Base-by-base conservation (phyloP, 306 rosid species). In the Cucumis hystrix region DNA sequence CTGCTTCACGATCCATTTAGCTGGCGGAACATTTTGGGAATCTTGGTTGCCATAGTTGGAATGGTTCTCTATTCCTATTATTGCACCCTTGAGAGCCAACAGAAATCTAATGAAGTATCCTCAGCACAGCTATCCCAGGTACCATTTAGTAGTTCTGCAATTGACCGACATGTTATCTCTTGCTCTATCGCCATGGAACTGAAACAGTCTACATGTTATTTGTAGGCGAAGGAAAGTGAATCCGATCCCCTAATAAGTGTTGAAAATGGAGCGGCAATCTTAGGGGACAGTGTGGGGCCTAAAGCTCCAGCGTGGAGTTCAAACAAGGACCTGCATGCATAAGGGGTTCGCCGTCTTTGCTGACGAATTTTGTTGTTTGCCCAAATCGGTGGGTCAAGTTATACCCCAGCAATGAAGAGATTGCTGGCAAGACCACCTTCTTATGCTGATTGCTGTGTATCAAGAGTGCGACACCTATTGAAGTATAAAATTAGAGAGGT, bases 11-110 rank as follows among this genome's bases (percentile, higher is more conserved):
- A 94, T 74, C 98, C 98, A 63, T 90, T 94, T 81, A 86, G 89
- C 85, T 94, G 97, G 98, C 88, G 91, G 83, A 94, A 94, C 86
- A 90, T 94, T 75, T 69, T 92, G 56, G 98, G 98, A 40, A 94
- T 94, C 76, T 9, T 85, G 61, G 63, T 94, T 75, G 98, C 98
- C 79, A 72, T 94, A 80, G 61, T 87, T 59, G 98, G 98, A 77
- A 94, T 94, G 98, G 79, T 94, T 81, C 80, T 91, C 3, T 94
- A 94, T 84, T 94, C 98, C 55, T 92, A 90, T 82, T 84, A 72
- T 65, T 94, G 91, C 84, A 73, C 87, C 74, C 87, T 45, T 12
- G 98, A 94, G 85, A 87, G 85, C 86, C 97, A 89, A 87, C 93
- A 90, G 79, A 92, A 90, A 69, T 61, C 87, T 14, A 70, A 83